These are phyloP conservation scores for Acorus gramineus DNA, from an alignment of 106 monocot genomes.

Conservation along the genomic window DNA sequence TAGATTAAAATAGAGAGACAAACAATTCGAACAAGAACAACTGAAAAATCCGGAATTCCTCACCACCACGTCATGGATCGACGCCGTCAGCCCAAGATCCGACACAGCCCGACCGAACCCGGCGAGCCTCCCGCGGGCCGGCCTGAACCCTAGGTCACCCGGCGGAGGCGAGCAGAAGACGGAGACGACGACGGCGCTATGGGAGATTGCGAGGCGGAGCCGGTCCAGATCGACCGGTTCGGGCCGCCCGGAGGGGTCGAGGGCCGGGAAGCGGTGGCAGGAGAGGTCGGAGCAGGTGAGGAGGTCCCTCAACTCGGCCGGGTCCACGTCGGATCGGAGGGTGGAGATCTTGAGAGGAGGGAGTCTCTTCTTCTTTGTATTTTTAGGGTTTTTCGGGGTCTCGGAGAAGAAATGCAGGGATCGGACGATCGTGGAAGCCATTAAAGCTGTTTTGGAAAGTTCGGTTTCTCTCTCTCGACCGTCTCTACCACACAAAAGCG, in stretches of 20 bases:
- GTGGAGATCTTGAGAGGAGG: conserved; percentile 72
- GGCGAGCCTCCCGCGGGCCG: conserved; percentile 20
- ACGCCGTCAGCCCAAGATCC: conserved; percentile 77
- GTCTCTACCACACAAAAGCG: no score
- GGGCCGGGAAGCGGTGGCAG: conserved; percentile 52
- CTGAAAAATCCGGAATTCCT: not conserved
- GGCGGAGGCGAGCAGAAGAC: conserved; percentile 33
- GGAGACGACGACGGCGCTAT: conserved; percentile 74
- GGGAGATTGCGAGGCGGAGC: conserved; percentile 40
- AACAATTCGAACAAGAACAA: not conserved
- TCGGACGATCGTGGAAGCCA: no score
- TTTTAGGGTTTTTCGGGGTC: not conserved
- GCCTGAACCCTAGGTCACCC: conserved; percentile 9
- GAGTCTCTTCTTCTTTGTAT: not conserved
- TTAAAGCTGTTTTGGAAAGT: no score
- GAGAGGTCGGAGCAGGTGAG: conserved; percentile 43
- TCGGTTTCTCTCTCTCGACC: no score
- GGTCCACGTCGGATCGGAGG: conserved; percentile 39
- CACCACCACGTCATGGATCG: conserved; percentile 94
- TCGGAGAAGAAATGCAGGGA: not conserved
- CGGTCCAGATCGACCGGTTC: conserved; percentile 39
- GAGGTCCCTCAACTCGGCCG: conserved; percentile 47
- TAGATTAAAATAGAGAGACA: not conserved
- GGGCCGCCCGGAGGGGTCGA: conserved; percentile 22
- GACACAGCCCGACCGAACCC: conserved; percentile 89